Percentiles rank a stretch among this genome's conserved stretches.
phyloP scores from a whole-genome alignment of 805 yeast species.

The Zygosaccharomyces bisporus region DNA sequence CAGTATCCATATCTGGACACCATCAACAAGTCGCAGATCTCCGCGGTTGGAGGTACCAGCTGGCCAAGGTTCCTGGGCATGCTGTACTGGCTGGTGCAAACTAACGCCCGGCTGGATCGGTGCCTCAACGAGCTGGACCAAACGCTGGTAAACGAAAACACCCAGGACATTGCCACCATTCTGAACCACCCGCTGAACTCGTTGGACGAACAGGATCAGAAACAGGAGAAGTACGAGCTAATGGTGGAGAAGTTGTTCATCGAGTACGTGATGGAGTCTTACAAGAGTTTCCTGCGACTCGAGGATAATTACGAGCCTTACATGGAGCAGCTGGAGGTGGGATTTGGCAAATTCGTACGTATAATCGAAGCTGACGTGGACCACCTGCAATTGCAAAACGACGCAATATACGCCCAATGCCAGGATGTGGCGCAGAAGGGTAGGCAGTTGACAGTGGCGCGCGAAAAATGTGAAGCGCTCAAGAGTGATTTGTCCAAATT shows the following conservation, averaged over 20 bases:
- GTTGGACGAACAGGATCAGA: slow-evolving; percentile 32
- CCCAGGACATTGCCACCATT: slow-evolving; percentile 30
- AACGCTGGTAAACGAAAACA: slow-evolving; percentile 25
- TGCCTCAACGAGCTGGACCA: slow-evolving; percentile 23
- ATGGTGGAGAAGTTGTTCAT: slow-evolving; percentile 47
- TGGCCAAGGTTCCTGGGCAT: slow-evolving; percentile 85
- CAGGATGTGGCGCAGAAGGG: slow-evolving; percentile 43
- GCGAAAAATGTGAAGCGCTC: slow-evolving; percentile 57
- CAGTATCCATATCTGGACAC: slow-evolving; percentile 79
- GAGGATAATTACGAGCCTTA: slow-evolving; percentile 58
- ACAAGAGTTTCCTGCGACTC: slow-evolving; percentile 59
- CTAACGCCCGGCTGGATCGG: slow-evolving; percentile 44
- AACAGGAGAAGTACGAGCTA: slow-evolving; percentile 36
- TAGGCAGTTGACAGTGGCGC: slow-evolving; percentile 47
- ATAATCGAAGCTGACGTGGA: slow-evolving; percentile 48
- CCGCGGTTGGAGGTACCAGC: slow-evolving; percentile 86
- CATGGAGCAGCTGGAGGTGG: slow-evolving; percentile 51
- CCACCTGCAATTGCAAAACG: slow-evolving; percentile 41
- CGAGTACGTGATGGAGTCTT: slow-evolving; percentile 61
- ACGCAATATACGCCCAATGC: slow-evolving; percentile 38
- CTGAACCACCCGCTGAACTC: slow-evolving; percentile 25
- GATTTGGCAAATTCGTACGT: slow-evolving; percentile 49
- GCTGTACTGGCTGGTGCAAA: slow-evolving; percentile 74
- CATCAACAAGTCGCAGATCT: slow-evolving; percentile 76
- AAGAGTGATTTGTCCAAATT: slow-evolving; percentile 69